Conservation (phyloP, 2,329 filamentous ascomycete genomes). For the Penicillium brasilianum region DNA sequence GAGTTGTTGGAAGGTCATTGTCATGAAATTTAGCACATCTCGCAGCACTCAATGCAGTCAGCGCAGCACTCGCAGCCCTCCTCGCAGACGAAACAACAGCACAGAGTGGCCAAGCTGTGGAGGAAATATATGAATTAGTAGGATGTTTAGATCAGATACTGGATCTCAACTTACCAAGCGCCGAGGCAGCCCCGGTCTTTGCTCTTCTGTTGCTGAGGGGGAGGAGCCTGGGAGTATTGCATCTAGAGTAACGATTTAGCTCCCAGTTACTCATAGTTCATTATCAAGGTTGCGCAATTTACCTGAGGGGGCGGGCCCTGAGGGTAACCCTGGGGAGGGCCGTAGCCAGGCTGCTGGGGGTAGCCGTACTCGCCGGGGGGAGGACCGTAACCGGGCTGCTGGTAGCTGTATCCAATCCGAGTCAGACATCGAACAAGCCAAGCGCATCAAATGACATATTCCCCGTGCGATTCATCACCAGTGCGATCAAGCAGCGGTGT, state of each 20-base stretch:
- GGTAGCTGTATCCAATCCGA: conserved; percentile 42
- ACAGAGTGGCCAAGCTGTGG: conserved; percentile 59
- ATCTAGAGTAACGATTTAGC: too few relatives aligned
- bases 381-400: conserved; percentile 28
- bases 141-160: background rate
- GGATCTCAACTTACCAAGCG: conserved; percentile 51
- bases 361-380: conserved; percentile 34
- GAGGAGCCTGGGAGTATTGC: conserved; percentile 47
- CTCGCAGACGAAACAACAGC: conserved; percentile 69
- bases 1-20: conserved; percentile 33
- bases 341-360: conserved; percentile 39
- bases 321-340: conserved; percentile 19
- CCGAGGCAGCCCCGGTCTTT: conserved; percentile 54
- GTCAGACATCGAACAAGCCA: background rate
- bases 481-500: background rate
- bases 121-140: conserved; percentile 16
- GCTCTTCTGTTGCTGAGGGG: conserved; percentile 47
- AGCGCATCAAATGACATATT: background rate
- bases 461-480: background rate
- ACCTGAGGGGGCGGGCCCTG: conserved; percentile 14
- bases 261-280: too few relatives aligned
- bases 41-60: conserved; percentile 63
- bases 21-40: conserved; percentile 40
- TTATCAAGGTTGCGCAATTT: too few relatives aligned
- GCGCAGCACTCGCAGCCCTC: conserved; percentile 68